These are phyloP conservation scores for Cystofilobasidium macerans DNA, from an alignment of 768 basidiomycete genomes.

Conservation along the genomic window DNA sequence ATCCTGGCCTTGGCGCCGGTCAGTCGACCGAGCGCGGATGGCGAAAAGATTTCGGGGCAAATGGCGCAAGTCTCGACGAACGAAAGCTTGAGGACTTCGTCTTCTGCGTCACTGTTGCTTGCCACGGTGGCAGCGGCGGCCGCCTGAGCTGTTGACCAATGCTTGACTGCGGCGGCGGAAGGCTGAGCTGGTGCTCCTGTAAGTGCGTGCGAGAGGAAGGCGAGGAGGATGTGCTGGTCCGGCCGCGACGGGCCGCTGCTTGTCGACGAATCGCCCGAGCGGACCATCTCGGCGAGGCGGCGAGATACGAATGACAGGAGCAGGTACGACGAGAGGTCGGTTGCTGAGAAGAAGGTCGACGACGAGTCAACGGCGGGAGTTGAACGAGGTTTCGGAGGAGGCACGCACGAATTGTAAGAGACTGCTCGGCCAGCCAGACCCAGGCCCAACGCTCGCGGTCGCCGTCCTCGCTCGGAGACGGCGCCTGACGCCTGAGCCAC, in stretches of 20 bases:
- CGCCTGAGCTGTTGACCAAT: slow-evolving; percentile 9
- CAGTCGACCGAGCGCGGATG: neutral
- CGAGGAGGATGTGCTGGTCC: neutral
- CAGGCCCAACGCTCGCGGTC: slow-evolving; percentile 2
- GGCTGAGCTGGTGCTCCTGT: slow-evolving; percentile 4
- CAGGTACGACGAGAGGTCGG: slow-evolving; percentile 4
- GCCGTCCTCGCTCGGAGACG: neutral
- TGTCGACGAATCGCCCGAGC: too few species aligned
- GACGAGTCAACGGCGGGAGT: neutral
- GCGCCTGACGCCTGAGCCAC: too few species aligned
- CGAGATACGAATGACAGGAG: slow-evolving; percentile 2
- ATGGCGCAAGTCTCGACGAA: neutral
- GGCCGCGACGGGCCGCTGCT: neutral
- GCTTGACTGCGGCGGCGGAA: neutral
- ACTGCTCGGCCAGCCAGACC: neutral
- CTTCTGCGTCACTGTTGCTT: neutral
- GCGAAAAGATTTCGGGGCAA: neutral
- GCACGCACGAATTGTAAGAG: slow-evolving; percentile 3
- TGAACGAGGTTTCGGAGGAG: neutral
- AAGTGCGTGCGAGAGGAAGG: slow-evolving; percentile 13
- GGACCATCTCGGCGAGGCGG: neutral
- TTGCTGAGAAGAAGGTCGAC: neutral
- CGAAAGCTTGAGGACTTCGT: neutral
- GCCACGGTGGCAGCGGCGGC: neutral
- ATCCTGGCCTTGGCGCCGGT: neutral